Evolutionary conservation across 2,329 filamentous ascomycete species (phyloP).

Genomic region (Trichoderma lentiforme): DNA sequence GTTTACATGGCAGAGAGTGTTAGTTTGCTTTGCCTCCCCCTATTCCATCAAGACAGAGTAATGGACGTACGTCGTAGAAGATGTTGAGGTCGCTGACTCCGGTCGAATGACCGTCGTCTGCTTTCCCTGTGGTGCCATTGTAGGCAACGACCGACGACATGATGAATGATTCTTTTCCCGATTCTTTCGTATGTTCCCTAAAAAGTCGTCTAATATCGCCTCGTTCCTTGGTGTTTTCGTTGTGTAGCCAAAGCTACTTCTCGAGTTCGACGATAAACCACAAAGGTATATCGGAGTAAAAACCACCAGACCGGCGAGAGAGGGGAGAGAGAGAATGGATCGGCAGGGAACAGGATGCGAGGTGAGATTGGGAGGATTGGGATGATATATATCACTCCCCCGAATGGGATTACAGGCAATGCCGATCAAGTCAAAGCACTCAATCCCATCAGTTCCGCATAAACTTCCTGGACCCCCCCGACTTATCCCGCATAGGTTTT

Average conservation of each 20-base stretch:
- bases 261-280: background rate
- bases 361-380: background rate
- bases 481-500: conserved; percentile 1
- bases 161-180: conserved; percentile 10
- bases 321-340: background rate
- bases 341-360: background rate
- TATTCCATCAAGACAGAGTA: background rate
- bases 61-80: conserved; percentile 67
- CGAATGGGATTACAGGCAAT: background rate
- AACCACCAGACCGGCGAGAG: background rate
- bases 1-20: conserved; percentile 5
- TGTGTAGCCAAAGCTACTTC: background rate
- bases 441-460: background rate
- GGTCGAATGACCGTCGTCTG: conserved; percentile 50
- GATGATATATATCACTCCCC: background rate
- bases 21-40: background rate
- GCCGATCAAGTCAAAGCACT: background rate
- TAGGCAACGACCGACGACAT: conserved; percentile 39
- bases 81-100: conserved; percentile 70
- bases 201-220: background rate
- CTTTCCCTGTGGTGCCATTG: conserved; percentile 48
- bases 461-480: background rate
- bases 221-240: background rate
- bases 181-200: background rate
- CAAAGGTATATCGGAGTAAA: background rate